Conservation (phyloP, 768 basidiomycete genomes). For the Lentinula detonsa region DNA sequence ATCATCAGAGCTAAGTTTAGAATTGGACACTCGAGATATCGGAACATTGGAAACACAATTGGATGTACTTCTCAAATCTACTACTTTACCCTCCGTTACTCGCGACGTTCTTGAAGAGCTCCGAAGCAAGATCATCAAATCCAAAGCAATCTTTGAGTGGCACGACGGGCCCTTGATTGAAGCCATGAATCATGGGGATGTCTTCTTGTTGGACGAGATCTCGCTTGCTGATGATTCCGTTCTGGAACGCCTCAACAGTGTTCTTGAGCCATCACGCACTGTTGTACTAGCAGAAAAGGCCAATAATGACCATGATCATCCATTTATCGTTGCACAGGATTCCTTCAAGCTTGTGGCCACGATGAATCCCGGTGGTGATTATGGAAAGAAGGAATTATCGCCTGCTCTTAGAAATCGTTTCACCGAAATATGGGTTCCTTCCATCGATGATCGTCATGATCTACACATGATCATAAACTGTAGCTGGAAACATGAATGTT, state of each 20-base stretch:
- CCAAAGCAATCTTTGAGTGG: conserved; percentile 92
- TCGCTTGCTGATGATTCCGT: conserved; percentile 98
- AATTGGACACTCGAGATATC: conserved; percentile 13
- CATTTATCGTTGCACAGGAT: conserved; percentile 56
- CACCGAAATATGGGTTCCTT: conserved; percentile 98
- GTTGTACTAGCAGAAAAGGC: conserved; percentile 93
- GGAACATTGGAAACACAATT: conserved; percentile 15
- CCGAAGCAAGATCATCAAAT: conserved; percentile 37
- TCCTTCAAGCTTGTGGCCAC: conserved; percentile 90
- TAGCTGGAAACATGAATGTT: conserved; percentile 54
- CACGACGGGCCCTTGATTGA: conserved; percentile 93
- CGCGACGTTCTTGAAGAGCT: conserved; percentile 31
- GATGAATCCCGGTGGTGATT: conserved; percentile 99
- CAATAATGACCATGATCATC: conserved; percentile 63
- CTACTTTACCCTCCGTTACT: conserved; percentile 22
- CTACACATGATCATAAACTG: conserved; percentile 69
- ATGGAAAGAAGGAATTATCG: conserved; percentile 97
- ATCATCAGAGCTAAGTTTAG: conserved; percentile 36
- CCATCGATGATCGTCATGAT: conserved; percentile 68
- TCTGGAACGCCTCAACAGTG: conserved; percentile 93
- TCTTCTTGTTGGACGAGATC: conserved; percentile 93
- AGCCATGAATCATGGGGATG: conserved; percentile 80
- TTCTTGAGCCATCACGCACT: conserved; percentile 84
- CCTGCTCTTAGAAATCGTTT: conserved; percentile 96
- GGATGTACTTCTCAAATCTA: conserved; percentile 6